Evolutionary conservation across 1,284 basidiomycete species (phyloP).

Genomic region (Sanghuangporus sanghuang): DNA sequence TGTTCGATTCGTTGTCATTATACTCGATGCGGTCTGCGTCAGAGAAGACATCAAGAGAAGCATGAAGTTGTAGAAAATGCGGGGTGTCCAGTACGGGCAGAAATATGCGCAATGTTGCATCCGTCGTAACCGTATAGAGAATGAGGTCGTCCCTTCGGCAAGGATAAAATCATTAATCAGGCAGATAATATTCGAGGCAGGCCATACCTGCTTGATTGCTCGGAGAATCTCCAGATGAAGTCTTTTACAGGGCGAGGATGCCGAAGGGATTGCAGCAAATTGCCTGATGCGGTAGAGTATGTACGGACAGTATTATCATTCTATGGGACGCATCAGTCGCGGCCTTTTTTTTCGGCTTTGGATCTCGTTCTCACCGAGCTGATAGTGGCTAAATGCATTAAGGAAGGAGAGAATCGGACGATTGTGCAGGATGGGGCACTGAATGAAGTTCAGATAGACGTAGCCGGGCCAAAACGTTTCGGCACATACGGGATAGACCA

Average conservation of each 20-base stretch:
- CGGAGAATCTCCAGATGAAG: conserved; percentile 64
- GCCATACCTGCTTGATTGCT: conserved; percentile 57
- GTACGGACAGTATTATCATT: conserved; percentile 53
- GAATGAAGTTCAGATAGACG: conserved; percentile 32
- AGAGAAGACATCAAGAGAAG: conserved; percentile 61
- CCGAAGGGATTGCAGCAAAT: conserved; percentile 55
- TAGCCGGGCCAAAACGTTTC: neutral
- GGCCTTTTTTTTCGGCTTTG: conserved; percentile 9
- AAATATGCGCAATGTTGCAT: conserved; percentile 78
- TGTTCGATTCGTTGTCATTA: conserved; percentile 33
- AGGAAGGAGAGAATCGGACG: conserved; percentile 63
- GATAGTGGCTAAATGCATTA: conserved; percentile 67
- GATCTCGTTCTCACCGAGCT: conserved; percentile 40
- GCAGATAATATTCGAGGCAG: conserved; percentile 1
- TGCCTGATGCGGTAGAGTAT: conserved; percentile 68
- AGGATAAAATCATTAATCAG: neutral
- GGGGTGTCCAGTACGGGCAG: conserved; percentile 85
- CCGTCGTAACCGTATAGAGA: conserved; percentile 71
- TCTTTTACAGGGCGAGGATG: conserved; percentile 64
- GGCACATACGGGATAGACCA: conserved; percentile 57
- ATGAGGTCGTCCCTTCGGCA: conserved; percentile 62
- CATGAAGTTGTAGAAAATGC: conserved; percentile 78
- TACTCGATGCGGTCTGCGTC: conserved; percentile 36
- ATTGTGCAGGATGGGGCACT: conserved; percentile 35
- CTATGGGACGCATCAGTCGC: conserved; percentile 32